Base-by-base conservation (phyloP, 441 rosid genomes). In the Melastoma candidum region DNA sequence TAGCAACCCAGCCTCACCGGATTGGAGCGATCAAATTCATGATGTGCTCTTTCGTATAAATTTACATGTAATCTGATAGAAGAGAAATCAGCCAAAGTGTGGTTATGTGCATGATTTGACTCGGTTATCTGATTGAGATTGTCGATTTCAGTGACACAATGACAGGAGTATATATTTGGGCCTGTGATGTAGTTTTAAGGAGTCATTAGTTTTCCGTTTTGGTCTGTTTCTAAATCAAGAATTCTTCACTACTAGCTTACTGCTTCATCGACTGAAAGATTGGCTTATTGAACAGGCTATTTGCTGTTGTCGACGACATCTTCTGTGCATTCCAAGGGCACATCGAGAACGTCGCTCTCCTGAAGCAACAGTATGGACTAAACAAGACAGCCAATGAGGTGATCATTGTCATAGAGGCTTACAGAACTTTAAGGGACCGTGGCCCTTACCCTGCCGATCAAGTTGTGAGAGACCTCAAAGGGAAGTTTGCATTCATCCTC, bases 251-350 rank as follows among this genome's bases (percentile, higher is more conserved):
- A 9, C n/a, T 39, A 13, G 13, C 44, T 57, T 27, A 0, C 44
- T 10, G 45, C 22, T 49, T 48, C 29, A 14, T 22, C 2, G 7
- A 6, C 22, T 56, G 8, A 57, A 51, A 13, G 25, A 50, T 52
- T 53, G 17, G 47, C 44, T 1, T 10, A 24, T 52, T 24, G 64
- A 2, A 0, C 25, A 93, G 98, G 66, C 73, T 93, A 59, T 93
- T 93, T 71, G 93, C 95, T 0, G 96, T 84, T 60, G 84, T 77
- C 64, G 98, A 93, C 48, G 95, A 93, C 70, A 83, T 93, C 61
- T 93, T 88, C 90, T 93, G 98, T 68, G 51, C 89, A 72, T 84
- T 93, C 79, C 88, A 86, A 82, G 98, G 98, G 57, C 87, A 89
- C 71, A 78, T 93, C 60, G 88, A 84, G 67, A 93, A 93, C 68